phyloP scores from a whole-genome alignment of 164 flowering plant genomes.

The Stephania japonica region DNA sequence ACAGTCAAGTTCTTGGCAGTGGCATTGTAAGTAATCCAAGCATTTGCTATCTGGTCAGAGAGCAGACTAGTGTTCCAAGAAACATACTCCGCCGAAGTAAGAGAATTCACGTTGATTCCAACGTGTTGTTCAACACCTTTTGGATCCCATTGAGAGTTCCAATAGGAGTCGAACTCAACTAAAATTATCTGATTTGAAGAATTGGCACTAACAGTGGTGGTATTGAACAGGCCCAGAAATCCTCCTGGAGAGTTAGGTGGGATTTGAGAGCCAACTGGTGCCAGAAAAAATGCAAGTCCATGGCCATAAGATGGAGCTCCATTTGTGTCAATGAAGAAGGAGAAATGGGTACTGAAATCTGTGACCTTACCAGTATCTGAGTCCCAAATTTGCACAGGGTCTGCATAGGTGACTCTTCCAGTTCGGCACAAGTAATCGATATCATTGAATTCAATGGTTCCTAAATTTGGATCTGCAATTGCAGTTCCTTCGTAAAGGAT shows the following conservation, averaged over 20 bases:
- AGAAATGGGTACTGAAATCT: constrained; percentile 31
- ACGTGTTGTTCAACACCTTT: too few species aligned
- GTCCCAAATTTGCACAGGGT: constrained; percentile 26
- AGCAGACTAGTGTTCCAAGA: too few species aligned
- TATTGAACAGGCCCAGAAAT: constrained; percentile 23
- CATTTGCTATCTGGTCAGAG: too few species aligned
- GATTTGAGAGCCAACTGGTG: constrained; percentile 19
- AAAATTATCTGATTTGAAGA: constrained; percentile 15
- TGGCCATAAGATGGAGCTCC: constrained; percentile 4
- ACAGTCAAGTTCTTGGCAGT: too few species aligned
- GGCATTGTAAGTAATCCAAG: too few species aligned
- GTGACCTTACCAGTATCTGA: constrained; percentile 15
- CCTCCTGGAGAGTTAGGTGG: constrained; percentile 26
- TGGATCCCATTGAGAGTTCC: constrained; percentile 13
- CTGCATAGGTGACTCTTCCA: constrained; percentile 19
- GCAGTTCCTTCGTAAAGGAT: constrained; percentile 35
- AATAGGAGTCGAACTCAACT: constrained; percentile 24
- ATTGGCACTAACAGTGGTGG: constrained; percentile 5
- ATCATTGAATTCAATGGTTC: constrained; percentile 20
- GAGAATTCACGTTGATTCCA: too few species aligned
- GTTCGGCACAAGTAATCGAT: constrained; percentile 7
- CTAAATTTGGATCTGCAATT: constrained; percentile 13
- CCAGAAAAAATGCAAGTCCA: constrained; percentile 31
- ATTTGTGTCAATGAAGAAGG: constrained; percentile 19
- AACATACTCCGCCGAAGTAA: too few species aligned